Conservation (phyloP, 108 stramenopile species). For the Fragilariopsis cylindrus region DNA sequence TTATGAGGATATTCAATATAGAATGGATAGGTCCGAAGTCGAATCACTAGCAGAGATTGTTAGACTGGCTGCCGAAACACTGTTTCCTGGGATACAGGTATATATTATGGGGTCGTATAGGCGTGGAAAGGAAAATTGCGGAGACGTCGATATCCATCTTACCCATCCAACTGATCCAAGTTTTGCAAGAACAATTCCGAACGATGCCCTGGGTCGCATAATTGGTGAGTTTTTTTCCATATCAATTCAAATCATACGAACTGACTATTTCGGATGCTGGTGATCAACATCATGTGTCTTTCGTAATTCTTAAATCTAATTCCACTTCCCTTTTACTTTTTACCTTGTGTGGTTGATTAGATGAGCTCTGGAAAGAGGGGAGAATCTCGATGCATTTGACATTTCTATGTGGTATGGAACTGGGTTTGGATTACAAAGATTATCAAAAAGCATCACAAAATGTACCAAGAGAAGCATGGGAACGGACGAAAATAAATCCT, state of each 20-base stretch:
- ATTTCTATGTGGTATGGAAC: slow-evolving; percentile 32
- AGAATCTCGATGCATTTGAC: slow-evolving; percentile 52
- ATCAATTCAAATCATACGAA: too few relatives aligned
- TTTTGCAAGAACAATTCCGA: slow-evolving; percentile 35
- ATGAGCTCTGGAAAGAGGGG: slow-evolving; percentile 40
- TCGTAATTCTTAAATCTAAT: not conserved
- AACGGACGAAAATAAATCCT: slow-evolving; percentile 2
- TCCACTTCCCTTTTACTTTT: not conserved
- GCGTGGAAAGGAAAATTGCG: slow-evolving; percentile 40
- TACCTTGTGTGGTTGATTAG: not conserved
- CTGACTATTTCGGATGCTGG: too few relatives aligned
- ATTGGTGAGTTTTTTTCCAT: slow-evolving; percentile 15
- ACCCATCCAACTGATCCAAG: slow-evolving; percentile 16
- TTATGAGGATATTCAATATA: slow-evolving; percentile 57
- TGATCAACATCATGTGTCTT: not conserved
- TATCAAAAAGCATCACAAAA: slow-evolving; percentile 15
- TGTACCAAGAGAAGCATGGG: slow-evolving; percentile 25
- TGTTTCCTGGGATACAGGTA: slow-evolving; percentile 41
- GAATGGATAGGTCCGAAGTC: slow-evolving; percentile 53
- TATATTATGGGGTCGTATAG: slow-evolving; percentile 58
- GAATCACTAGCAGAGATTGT: slow-evolving; percentile 41
- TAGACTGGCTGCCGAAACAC: not conserved
- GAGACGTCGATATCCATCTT: slow-evolving; percentile 59
- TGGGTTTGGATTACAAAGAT: slow-evolving; percentile 18
- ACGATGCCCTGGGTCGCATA: slow-evolving; percentile 34